These are phyloP conservation scores for Volvox reticuliferus DNA, from an alignment of 139 green algal species.

Conservation along the genomic window DNA sequence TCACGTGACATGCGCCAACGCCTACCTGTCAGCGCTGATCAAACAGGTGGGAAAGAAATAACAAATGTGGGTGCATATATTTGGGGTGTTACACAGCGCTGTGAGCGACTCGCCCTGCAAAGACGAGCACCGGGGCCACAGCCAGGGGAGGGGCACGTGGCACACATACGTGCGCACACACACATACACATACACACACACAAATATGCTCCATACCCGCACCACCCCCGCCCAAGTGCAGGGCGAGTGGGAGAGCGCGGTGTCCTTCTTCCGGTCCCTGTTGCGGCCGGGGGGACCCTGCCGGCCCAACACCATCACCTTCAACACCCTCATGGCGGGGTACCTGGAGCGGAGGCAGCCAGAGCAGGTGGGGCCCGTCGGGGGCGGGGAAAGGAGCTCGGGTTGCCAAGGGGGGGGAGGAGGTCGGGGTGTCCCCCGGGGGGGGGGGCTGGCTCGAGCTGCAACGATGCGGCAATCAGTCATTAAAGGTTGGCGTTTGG, in stretches of 20 bases:
- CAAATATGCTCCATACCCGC: background rate
- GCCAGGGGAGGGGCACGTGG: too few relatives aligned
- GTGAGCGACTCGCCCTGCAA: too few relatives aligned
- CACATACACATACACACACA: background rate
- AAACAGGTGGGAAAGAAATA: conserved; percentile 59
- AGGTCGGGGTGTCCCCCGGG: too few relatives aligned
- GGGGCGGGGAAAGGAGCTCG: background rate
- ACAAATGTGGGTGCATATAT: background rate
- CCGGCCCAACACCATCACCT: conserved; percentile 77
- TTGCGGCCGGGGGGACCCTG: conserved; percentile 51
- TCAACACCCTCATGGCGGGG: conserved; percentile 76
- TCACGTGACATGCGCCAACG: conserved; percentile 75
- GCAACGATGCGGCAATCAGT: too few relatives aligned
- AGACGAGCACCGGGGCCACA: too few relatives aligned
- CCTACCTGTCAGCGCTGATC: conserved; percentile 76
- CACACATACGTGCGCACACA: too few relatives aligned
- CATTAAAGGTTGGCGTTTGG: too few relatives aligned
- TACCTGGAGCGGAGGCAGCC: conserved; percentile 61
- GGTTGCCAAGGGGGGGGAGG: too few relatives aligned
- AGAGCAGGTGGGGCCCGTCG: conserved; percentile 37
- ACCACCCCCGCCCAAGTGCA: conserved; percentile 51
- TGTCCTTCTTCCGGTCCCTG: conserved; percentile 66
- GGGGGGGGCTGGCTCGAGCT: too few relatives aligned
- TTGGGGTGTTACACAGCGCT: background rate
- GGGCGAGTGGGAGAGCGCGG: conserved; percentile 70